These are phyloP conservation scores for Exobasidium cylindrosporum DNA, from an alignment of 1,284 basidiomycete species.

Conservation along the genomic window DNA sequence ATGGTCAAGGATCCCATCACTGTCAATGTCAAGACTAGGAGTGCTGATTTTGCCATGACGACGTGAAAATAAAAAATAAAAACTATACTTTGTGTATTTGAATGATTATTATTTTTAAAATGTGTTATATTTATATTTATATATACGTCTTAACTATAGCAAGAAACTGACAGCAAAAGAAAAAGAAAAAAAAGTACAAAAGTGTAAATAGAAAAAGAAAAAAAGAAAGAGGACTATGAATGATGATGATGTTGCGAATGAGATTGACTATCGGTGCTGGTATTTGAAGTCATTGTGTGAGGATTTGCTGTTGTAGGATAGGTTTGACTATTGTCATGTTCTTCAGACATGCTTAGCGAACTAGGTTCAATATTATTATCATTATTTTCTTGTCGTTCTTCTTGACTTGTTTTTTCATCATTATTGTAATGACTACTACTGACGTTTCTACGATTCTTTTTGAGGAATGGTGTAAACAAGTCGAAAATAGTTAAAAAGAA, in stretches of 20 bases:
- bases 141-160: no score
- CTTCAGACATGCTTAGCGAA: no score
- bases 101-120: no score
- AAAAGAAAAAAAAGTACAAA: not conserved
- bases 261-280: not conserved
- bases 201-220: not conserved
- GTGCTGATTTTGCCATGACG: not conserved
- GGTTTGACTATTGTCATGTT: no score
- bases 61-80: no score
- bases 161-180: no score
- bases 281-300: not conserved
- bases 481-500: conserved; percentile 45
- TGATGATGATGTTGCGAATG: not conserved
- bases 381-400: not conserved
- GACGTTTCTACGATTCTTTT: conserved; percentile 11
- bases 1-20: conserved; percentile 10
- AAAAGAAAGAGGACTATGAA: not conserved
- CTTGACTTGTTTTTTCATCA: not conserved
- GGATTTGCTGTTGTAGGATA: no score
- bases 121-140: no score
- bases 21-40: conserved; percentile 4
- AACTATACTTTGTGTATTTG: no score
- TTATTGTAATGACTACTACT: not conserved
- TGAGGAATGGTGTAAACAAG: conserved; percentile 33
- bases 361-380: no score